These are phyloP conservation scores for Starmera quercuum DNA, from an alignment of 805 yeast species.

Conservation along the genomic window DNA sequence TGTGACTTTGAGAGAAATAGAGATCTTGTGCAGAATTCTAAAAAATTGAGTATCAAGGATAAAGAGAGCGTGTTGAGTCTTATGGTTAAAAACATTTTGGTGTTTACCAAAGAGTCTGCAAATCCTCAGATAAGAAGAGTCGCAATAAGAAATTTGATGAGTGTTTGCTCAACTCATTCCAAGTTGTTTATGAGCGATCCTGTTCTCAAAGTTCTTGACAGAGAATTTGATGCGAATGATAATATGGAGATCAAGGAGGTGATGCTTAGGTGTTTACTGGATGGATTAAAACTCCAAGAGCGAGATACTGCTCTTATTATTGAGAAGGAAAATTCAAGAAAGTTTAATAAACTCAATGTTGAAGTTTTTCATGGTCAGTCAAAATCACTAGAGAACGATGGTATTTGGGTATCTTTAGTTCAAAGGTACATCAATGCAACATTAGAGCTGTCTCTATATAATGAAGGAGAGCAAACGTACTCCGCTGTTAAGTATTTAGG, in stretches of 20 bases:
- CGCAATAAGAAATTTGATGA: conserved; percentile 51
- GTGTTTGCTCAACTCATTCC: conserved; percentile 56
- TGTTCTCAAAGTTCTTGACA: conserved; percentile 44
- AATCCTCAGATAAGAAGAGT: conserved; percentile 34
- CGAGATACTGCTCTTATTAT: conserved; percentile 32
- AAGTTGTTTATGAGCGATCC: conserved; percentile 54
- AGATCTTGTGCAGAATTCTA: conserved; percentile 26
- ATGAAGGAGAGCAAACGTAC: conserved; percentile 38
- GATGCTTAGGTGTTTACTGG: conserved; percentile 49
- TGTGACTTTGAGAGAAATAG: conserved; percentile 50
- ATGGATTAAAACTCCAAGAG: conserved; percentile 6
- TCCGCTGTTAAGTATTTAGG: conserved; percentile 49
- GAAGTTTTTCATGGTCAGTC: conserved; percentile 50
- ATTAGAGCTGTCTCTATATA: conserved; percentile 39
- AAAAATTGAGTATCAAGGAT: conserved; percentile 34
- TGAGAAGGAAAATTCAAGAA: conserved; percentile 38
- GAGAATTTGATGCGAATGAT: conserved; percentile 29
- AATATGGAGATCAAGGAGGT: conserved; percentile 38
- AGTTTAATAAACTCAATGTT: conserved; percentile 30
- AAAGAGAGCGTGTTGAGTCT: conserved; percentile 52
- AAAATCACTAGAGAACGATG: conserved; percentile 46
- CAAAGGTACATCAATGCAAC: conserved; percentile 51
- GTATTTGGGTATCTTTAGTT: conserved; percentile 65
- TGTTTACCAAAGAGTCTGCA: conserved; percentile 33
- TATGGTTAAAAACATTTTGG: conserved; percentile 49